Evolutionary conservation across 179 eudicot species (phyloP), one percentile per base, ranked within the genome.

Genomic region (Drosera spatulata): DNA sequence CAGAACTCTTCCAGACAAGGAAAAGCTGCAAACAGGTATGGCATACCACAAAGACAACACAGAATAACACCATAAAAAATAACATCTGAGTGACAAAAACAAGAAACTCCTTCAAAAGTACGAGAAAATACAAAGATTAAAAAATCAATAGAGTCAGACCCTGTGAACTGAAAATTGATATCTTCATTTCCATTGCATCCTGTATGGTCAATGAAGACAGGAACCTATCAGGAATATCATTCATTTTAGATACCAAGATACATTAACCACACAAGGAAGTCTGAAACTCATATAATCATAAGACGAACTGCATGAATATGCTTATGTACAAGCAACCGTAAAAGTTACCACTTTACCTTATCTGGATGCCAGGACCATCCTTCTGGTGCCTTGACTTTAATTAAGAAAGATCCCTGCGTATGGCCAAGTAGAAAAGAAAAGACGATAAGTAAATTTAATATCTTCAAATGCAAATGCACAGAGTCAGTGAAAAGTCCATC

Each of bases 351-450:
- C 3, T 45, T 59, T 39, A 79, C 99, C 83, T 83, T 95, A 66
- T 83, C 85, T 57, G 99, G 97, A 67, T 85, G 74, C 96, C 93
- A 86, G 45, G 97, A 72, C 99, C 99, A 93, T 62, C 99, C 99
- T 66, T 80, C 81, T 40, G 99, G 95, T 61, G 95, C 99, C 73
- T 82, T 81, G 73, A 93, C 78, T 78, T 89, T 93, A 41, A 89
- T 79, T 57, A 90, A 71, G 77, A 84, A 93, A 61, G 99, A 86
- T 60, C 99, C 99, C 99, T 93, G 82, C 62, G 69, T 54, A 45
- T 3, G 56, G 38, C 61, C 64, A 59, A 61, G 22, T 11, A 53
- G 44, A 11, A 44, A 44, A 65, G 11, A 51, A 15, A 51, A 51
- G 5, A 14, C 37, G 3, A 49, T 9, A 49, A 9, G 11, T n/a